Conservation (phyloP, 306 rosid species). For the Medicago lupulina region DNA sequence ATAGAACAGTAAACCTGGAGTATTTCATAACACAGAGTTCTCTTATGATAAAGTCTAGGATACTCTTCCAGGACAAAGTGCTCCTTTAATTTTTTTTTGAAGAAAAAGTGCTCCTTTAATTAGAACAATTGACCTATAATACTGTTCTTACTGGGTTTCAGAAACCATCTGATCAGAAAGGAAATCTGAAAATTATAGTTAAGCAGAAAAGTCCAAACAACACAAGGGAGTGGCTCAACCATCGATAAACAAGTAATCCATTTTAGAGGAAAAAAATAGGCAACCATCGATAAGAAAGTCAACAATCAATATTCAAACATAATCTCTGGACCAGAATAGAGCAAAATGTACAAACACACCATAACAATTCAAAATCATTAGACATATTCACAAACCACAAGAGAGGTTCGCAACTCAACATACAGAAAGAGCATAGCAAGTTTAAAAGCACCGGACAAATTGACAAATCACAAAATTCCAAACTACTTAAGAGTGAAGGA, state of each 20-base stretch:
- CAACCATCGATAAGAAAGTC: background rate
- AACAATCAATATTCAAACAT: background rate
- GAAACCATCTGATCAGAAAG: background rate
- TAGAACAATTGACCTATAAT: background rate
- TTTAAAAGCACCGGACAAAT: background rate
- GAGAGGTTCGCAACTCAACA: background rate
- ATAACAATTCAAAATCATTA: background rate
- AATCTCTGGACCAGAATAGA: background rate
- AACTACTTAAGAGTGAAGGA: background rate
- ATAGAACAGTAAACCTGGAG: constrained; percentile 1
- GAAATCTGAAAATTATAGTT: background rate
- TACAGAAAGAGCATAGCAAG: background rate
- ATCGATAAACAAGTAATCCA: background rate
- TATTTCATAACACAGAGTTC: background rate
- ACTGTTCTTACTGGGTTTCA: background rate
- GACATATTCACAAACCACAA: background rate
- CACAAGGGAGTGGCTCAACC: background rate
- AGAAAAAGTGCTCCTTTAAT: background rate
- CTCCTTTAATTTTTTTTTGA: background rate
- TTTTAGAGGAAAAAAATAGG: background rate
- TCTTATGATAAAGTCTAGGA: background rate
- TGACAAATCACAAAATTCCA: background rate
- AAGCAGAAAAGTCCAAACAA: background rate
- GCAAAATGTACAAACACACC: background rate
- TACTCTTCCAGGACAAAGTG: constrained; percentile 4